A percentile compares a stretch with the other conserved stretches of the same genome.
These are phyloP conservation scores for Malbranchea cinnamomea DNA, from an alignment of 2,329 filamentous ascomycete species.

Conservation along the genomic window DNA sequence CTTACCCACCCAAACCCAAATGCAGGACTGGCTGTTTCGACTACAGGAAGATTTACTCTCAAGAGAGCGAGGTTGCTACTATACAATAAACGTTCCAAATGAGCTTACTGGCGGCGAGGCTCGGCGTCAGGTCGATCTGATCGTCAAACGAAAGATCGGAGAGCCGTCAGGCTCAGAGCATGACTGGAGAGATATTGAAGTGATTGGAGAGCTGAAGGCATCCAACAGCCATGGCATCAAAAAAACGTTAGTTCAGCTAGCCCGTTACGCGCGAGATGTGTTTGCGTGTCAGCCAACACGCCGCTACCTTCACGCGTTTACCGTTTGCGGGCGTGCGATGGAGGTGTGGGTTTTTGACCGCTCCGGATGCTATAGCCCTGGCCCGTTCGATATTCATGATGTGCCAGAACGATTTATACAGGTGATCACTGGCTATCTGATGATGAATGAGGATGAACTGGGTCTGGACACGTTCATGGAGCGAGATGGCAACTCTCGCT, in stretches of 20 bases:
- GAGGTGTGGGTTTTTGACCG: slow-evolving; percentile 21
- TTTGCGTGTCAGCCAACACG: slow-evolving; percentile 18
- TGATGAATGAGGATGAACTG: slow-evolving; percentile 20
- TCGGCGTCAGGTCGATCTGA: slow-evolving; percentile 10
- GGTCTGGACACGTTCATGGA: slow-evolving; percentile 17
- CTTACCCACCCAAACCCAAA: slow-evolving; percentile 4
- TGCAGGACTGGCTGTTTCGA: slow-evolving; percentile 10
- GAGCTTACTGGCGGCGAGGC: slow-evolving; percentile 9
- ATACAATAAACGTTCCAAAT: not conserved
- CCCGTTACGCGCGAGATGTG: slow-evolving; percentile 9
- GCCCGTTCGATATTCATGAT: slow-evolving; percentile 18
- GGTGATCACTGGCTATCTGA: slow-evolving; percentile 15
- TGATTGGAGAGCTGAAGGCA: slow-evolving; percentile 10
- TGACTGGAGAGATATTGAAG: slow-evolving; percentile 11
- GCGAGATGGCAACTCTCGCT: slow-evolving; percentile 4
- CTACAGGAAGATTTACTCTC: slow-evolving; percentile 10
- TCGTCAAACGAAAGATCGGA: slow-evolving; percentile 7
- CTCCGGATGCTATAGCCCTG: slow-evolving; percentile 18
- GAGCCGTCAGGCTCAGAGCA: slow-evolving; percentile 3
- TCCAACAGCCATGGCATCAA: slow-evolving; percentile 1
- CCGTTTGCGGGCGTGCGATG: slow-evolving; percentile 13
- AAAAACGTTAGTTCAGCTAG: slow-evolving; percentile 1
- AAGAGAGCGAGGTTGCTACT: slow-evolving; percentile 8
- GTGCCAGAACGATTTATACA: slow-evolving; percentile 17
- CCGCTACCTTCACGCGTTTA: slow-evolving; percentile 19